Evolutionary conservation across 2,329 filamentous ascomycete genomes (phyloP), one percentile per base, ranked within the genome.

Genomic region (Diaporthe vaccinii): DNA sequence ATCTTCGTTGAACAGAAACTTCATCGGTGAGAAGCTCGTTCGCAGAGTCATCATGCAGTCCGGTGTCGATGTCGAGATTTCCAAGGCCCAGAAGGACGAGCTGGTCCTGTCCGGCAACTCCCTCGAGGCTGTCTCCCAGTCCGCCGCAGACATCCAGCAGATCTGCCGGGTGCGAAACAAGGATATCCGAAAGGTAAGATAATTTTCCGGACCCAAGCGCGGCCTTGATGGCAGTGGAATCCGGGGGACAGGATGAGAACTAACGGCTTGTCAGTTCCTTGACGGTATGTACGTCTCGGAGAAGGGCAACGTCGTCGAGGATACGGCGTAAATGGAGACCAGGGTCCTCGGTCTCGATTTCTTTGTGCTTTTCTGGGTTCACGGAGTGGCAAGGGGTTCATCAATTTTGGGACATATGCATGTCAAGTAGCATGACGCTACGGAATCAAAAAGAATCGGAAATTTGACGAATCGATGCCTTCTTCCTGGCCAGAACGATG

Each of bases 241-340:
- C 20, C 49, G 17, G 17, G 10, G 17, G 49, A 39, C 22, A 39
- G 17, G 3, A 8, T 46, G 25, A 53, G 25, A 14, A 10, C 59
- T 61, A 46, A 68, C 25, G 67, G 44, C 57, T 3, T 20, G 28
- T 25, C 83, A 97, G 95, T 99, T 99, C 94, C 93, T 99, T 92
- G 97, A 99, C 90, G 97, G 97, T 93, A 92, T 99, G 88, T 99
- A 99, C 91, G 97, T 99, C 85, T 98, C 96, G 86, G 97, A 99
- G 94, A 94, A 95, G 91, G 94, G 94, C 88, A 98, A 98, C 93
- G 93, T 99, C 84, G 90, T 91, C 82, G 93, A 95, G 84, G 93
- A 92, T 15, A 5, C 65, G 80, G 86, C 82, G 78, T 82, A 78
- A 77, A 74, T 78, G 78, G 77, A 62, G 34, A 65, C 41, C 34